These are phyloP conservation scores for Arabis hirsuta DNA, from an alignment of 345 rosid genomes.

Conservation along the genomic window DNA sequence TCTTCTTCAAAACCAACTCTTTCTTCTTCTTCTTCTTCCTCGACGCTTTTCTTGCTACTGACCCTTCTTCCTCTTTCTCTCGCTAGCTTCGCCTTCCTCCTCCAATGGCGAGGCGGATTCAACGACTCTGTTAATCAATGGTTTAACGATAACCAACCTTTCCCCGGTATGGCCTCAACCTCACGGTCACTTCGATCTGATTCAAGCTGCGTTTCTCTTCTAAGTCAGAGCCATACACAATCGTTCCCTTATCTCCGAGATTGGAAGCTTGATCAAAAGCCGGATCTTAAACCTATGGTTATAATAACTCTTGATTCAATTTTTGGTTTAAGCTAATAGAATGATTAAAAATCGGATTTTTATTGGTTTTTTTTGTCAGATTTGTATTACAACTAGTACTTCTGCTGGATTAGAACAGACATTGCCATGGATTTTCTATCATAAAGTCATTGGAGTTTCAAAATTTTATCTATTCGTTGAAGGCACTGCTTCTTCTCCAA, in stretches of 20 bases:
- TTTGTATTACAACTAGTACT: slow-evolving; percentile 84
- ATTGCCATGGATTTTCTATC: slow-evolving; percentile 88
- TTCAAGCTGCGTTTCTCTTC: slow-evolving; percentile 61
- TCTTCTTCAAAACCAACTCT: slow-evolving; percentile 40
- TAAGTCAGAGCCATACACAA: slow-evolving; percentile 57
- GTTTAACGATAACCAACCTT: slow-evolving; percentile 45
- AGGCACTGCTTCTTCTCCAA: slow-evolving; percentile 78
- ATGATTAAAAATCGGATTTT: slow-evolving; percentile 25
- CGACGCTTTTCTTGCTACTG: slow-evolving; percentile 53
- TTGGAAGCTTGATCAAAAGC: slow-evolving; percentile 57
- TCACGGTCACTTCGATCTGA: slow-evolving; percentile 23
- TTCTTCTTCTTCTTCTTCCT: slow-evolving; percentile 43
- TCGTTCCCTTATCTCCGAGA: slow-evolving; percentile 70
- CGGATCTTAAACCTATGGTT: slow-evolving; percentile 78
- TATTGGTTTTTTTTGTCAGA: slow-evolving; percentile 50
- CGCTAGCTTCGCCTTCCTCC: slow-evolving; percentile 65
- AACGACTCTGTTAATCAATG: slow-evolving; percentile 51
- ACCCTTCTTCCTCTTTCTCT: slow-evolving; percentile 63
- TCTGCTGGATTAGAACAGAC: slow-evolving; percentile 93
- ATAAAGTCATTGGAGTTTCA: slow-evolving; percentile 88
- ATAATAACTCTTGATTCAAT: not conserved
- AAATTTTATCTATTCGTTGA: slow-evolving; percentile 82
- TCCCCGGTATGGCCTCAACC: slow-evolving; percentile 56
- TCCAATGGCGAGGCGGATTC: slow-evolving; percentile 69
- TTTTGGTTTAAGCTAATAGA: not conserved